Percentiles rank a stretch among this genome's conserved stretches.
These are phyloP conservation scores for Malbranchea cinnamomea DNA, from an alignment of 2,329 filamentous ascomycete species.

Conservation along the genomic window DNA sequence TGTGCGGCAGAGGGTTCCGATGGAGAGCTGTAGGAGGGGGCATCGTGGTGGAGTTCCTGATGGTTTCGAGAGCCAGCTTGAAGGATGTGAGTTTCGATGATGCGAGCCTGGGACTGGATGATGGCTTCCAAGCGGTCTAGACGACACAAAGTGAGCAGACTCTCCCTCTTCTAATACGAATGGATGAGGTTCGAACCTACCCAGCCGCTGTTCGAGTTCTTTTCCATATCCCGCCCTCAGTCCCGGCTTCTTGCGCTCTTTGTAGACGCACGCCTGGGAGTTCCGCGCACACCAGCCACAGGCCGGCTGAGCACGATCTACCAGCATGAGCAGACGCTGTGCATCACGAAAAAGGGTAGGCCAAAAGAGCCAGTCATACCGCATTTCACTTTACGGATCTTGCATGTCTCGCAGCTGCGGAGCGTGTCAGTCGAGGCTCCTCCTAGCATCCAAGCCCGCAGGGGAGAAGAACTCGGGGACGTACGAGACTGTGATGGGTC, in stretches of 20 bases:
- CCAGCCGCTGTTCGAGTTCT: slow-evolving; percentile 55
- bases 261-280: slow-evolving; percentile 51
- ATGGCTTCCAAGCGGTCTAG: slow-evolving; percentile 52
- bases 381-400: slow-evolving; percentile 20
- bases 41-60: slow-evolving; percentile 4
- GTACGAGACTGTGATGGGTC: slow-evolving; percentile 10
- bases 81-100: slow-evolving; percentile 44
- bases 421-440: neutral
- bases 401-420: slow-evolving; percentile 17
- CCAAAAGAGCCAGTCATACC: slow-evolving; percentile 13
- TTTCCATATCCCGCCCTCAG: slow-evolving; percentile 52
- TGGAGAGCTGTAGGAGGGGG: slow-evolving; percentile 30
- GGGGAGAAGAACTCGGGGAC: slow-evolving; percentile 1
- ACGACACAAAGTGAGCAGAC: slow-evolving; percentile 1
- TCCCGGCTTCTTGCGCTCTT: slow-evolving; percentile 56
- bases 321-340: slow-evolving; percentile 1
- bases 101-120: slow-evolving; percentile 49
- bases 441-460: neutral
- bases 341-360: neutral
- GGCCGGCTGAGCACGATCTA: slow-evolving; percentile 40
- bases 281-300: slow-evolving; percentile 60
- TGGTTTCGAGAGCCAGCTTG: slow-evolving; percentile 3
- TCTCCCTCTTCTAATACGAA: neutral
- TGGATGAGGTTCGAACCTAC: slow-evolving; percentile 14
- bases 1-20: slow-evolving; percentile 35